Base-by-base conservation (phyloP, 768 basidiomycete genomes). In the Obba rivulosa region DNA sequence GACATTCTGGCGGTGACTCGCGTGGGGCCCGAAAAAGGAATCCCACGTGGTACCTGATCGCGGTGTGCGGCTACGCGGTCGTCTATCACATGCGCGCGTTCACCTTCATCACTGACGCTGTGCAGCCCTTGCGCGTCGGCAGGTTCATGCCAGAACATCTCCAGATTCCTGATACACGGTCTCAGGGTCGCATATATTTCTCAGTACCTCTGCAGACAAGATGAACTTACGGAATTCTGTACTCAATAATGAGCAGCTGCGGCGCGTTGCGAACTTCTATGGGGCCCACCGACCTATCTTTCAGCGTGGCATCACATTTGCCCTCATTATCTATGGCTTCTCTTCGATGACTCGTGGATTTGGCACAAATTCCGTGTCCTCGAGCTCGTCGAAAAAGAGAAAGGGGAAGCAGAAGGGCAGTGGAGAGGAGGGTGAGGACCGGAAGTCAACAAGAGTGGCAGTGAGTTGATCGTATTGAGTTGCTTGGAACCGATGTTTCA, bases 271-370 rank as follows among this genome's bases (percentile, higher is more conserved):
- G 34, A 73, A 71, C 45, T 48, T 63, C n/a, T 94, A 95, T 57
- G 60, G 75, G 3, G 47, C 63, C 1, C 80, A 91, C 61, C 72
- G 92, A 4, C 87, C 89, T 3, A 57, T 77, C 34, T 70, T 93
- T 41, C 92, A 94, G 64, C 79, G 81, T 36, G 53, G 76, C 23
- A 70, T 95, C 17, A 92, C 84, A 40, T 58, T 74, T 20, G 72
- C 75, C 7, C 92, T 92, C 59, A 77, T 87, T 7, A 45, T 82
- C 35, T 88, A 92, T 62, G 81, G 83, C 38, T 68, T 93, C 20
- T 68, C 75, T 4, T 67, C 81, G 0, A 81, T 87, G 10, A 86
- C 82, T 58, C 67, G 71, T 43, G 73, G 79, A 3, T 60, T 92
- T 22, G 71, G 75, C 2, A 72, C 74, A 3, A 68, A 75, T 35